Conservation (phyloP, 306 rosid genomes). For the Quercus parvula region DNA sequence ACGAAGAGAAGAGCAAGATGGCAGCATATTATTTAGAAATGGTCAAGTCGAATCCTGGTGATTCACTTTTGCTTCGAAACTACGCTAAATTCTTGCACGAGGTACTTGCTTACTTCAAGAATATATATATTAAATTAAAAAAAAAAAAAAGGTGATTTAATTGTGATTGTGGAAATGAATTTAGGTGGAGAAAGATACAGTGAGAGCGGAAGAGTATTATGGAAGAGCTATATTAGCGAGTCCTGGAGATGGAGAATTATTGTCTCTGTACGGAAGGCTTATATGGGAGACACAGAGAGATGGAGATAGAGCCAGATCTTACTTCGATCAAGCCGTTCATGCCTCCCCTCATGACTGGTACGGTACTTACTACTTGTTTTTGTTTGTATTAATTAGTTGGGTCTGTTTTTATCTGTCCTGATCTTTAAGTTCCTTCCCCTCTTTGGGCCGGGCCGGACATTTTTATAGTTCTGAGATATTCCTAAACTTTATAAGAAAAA, state of each 20-base stretch:
- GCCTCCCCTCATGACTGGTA: slow-evolving; percentile 51
- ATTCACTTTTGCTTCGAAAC: slow-evolving; percentile 76
- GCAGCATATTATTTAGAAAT: slow-evolving; percentile 62
- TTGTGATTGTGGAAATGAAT: slow-evolving; percentile 26
- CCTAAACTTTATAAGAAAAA: too few relatives aligned
- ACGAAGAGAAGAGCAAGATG: slow-evolving; percentile 44
- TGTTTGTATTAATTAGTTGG: too few relatives aligned
- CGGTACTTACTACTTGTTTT: too few relatives aligned
- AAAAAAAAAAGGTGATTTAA: neutral
- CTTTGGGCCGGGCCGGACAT: too few relatives aligned
- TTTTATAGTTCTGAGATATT: too few relatives aligned
- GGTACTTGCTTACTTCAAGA: slow-evolving; percentile 32
- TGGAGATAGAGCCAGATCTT: slow-evolving; percentile 53
- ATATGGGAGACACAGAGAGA: slow-evolving; percentile 79
- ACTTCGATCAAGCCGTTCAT: slow-evolving; percentile 64
- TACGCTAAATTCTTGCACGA: slow-evolving; percentile 78
- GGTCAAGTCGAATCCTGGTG: slow-evolving; percentile 67
- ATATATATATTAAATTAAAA: neutral
- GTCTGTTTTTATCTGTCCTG: too few relatives aligned
- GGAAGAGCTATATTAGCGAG: slow-evolving; percentile 73
- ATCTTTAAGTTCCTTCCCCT: too few relatives aligned
- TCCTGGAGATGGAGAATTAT: slow-evolving; percentile 75
- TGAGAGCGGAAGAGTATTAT: slow-evolving; percentile 68
- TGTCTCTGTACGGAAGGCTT: slow-evolving; percentile 63
- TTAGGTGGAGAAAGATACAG: slow-evolving; percentile 57